A percentile compares a stretch with the other conserved stretches of the same genome.
phyloP scores from a whole-genome alignment of 2,329 filamentous ascomycete genomes.

The Scleromitrula shiraiana region DNA sequence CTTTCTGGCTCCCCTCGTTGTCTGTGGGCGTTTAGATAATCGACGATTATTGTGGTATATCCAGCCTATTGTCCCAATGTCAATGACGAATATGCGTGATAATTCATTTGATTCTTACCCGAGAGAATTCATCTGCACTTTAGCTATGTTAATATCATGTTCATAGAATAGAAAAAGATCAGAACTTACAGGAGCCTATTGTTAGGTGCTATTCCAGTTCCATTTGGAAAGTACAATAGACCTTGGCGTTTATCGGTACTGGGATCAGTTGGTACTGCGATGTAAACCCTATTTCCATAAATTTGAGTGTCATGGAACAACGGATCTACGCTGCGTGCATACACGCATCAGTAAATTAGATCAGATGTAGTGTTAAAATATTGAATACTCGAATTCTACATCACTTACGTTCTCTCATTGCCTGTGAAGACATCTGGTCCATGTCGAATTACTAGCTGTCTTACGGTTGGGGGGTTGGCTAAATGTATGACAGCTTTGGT shows the following conservation, averaged over 20 bases:
- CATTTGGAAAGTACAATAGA: background rate
- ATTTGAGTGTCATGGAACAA: background rate
- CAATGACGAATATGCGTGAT: background rate
- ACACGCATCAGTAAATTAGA: background rate
- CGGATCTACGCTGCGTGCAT: background rate
- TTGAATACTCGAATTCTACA: too few relatives aligned
- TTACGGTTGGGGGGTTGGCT: too few relatives aligned
- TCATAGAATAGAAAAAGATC: background rate
- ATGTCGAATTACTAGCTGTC: too few relatives aligned
- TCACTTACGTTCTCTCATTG: too few relatives aligned
- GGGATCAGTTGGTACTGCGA: background rate
- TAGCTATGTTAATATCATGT: background rate
- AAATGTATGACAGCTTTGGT: too few relatives aligned
- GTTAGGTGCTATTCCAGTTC: background rate
- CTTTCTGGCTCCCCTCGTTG: background rate
- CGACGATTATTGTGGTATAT: background rate
- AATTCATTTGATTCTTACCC: background rate
- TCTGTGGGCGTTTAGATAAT: background rate
- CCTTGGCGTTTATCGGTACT: background rate
- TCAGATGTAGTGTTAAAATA: too few relatives aligned
- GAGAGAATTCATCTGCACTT: background rate
- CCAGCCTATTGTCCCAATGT: background rate
- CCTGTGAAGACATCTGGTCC: too few relatives aligned
- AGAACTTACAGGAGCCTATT: background rate
- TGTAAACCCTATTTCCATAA: background rate